phyloP scores from a whole-genome alignment of 2,329 filamentous ascomycete species.

The Talaromyces sp. region DNA sequence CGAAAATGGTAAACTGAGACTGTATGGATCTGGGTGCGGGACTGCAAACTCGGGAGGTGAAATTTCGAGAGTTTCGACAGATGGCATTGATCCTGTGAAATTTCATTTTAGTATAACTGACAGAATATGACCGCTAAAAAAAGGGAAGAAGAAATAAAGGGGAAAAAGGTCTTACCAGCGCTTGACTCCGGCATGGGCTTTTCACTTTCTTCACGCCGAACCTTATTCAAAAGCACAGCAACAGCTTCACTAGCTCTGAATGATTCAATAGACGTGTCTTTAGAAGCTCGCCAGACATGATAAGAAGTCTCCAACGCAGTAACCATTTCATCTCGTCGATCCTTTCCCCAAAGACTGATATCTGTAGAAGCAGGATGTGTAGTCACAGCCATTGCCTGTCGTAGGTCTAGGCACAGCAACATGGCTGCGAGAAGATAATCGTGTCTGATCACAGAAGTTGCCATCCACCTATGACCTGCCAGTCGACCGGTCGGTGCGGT shows the following conservation, averaged over 20 bases:
- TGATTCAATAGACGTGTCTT: conserved; percentile 73
- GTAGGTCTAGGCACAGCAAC: conserved; percentile 72
- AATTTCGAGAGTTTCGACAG: conserved; percentile 9
- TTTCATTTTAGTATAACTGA: background rate
- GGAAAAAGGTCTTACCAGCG: background rate
- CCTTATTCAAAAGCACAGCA: conserved; percentile 71
- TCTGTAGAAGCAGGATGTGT: conserved; percentile 17
- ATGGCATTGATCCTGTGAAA: conserved; percentile 8
- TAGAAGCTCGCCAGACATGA: conserved; percentile 70
- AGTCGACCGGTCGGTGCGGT: conserved; percentile 66
- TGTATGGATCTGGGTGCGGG: conserved; percentile 3
- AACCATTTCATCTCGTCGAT: conserved; percentile 64
- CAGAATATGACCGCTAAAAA: background rate
- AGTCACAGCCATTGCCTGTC: conserved; percentile 42
- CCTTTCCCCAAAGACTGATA: conserved; percentile 33
- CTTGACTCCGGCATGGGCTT: conserved; percentile 2
- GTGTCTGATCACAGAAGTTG: conserved; percentile 69
- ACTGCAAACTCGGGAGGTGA: conserved; percentile 4
- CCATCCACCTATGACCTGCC: conserved; percentile 69
- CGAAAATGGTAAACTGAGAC: conserved; percentile 8
- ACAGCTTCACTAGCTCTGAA: conserved; percentile 74
- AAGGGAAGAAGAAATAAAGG: background rate
- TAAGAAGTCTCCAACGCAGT: conserved; percentile 62
- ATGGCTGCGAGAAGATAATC: conserved; percentile 80
- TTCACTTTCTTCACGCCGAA: conserved; percentile 1